Conservation (phyloP, 2,329 filamentous ascomycete genomes). For the Clarireedia homoeocarpa region DNA sequence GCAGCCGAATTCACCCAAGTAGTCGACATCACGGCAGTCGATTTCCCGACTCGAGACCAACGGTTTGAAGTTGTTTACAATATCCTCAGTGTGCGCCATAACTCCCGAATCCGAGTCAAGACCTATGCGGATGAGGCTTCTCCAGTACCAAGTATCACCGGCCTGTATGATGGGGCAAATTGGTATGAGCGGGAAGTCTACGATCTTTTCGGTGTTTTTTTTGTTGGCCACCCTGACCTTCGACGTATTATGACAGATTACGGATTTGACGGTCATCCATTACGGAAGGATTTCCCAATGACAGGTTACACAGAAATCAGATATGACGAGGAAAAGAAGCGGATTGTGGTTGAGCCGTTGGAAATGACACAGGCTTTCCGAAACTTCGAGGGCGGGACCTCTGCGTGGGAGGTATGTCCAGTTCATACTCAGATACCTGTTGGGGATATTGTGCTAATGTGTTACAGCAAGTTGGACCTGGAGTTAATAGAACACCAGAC, state of each 20-base stretch:
- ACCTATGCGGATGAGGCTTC: slow-evolving; percentile 96
- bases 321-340: slow-evolving; percentile 99
- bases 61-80: slow-evolving; percentile 99
- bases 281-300: slow-evolving; percentile 96
- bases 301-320: slow-evolving; percentile 97
- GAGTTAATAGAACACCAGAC: slow-evolving; percentile 73
- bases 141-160: slow-evolving; percentile 80
- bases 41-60: slow-evolving; percentile 91
- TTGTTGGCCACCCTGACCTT: slow-evolving; percentile 88
- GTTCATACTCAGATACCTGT: neutral
- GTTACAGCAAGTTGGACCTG: slow-evolving; percentile 60
- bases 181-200: slow-evolving; percentile 99
- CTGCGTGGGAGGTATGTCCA: slow-evolving; percentile 60
- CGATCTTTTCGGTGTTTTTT: slow-evolving; percentile 96
- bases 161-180: slow-evolving; percentile 88
- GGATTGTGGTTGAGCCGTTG: slow-evolving; percentile 93
- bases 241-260: slow-evolving; percentile 99
- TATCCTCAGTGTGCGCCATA: slow-evolving; percentile 89
- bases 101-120: slow-evolving; percentile 94
- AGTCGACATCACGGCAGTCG: slow-evolving; percentile 85
- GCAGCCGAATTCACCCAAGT: slow-evolving; percentile 94
- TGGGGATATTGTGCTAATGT: slow-evolving; percentile 14
- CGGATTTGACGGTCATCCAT: slow-evolving; percentile 93
- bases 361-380: slow-evolving; percentile 98
- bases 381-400: slow-evolving; percentile 88